Evolutionary conservation across 805 yeast genomes (phyloP), one percentile per base, ranked within the genome.

Genomic region (Yarrowia divulgata): DNA sequence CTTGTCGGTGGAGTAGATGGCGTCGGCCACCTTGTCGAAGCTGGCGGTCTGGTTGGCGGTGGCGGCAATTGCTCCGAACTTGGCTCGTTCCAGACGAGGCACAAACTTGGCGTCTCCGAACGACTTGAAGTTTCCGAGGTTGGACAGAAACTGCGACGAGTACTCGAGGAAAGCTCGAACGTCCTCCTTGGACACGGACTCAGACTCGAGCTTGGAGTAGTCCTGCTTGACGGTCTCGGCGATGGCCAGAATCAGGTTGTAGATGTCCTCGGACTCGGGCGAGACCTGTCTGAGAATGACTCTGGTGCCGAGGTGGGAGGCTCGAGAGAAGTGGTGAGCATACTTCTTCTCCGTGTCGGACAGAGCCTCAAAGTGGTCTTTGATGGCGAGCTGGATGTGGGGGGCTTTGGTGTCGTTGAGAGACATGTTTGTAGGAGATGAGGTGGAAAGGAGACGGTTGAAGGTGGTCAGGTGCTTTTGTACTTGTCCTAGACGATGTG

Each of bases 21-120:
- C 81, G 37, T 76, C 77, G 19, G 78, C 68, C 43, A 78, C 72
- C 1, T 72, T 69, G 19, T 76, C 79, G 60, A 76, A 78, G 8
- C 75, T 75, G 42, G 78, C 73, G 1, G 77, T 70, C 32, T 77
- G 76, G 70, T 81, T 79, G 52, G 80, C 81, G 23, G 85, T 76
- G 1, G 81, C 71, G n/a, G 85, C 82, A 39, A 90, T 79, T 32
- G 79, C 72, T 69, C 80, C 84, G 73, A 91, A 87, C 8, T 82
- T 82, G 0, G 78, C 84, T 40, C 73, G 75, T 0, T 83, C 69
- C 48, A 91, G 74, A 64, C 86, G 80, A 49, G 97, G 97, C 71
- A 92, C 83, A 75, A 92, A 92, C 78, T 92, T 92, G 73, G 86
- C 86, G 79, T 92, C 97, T 73, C 97, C 97, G 77, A 92, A 92